Base-by-base conservation (phyloP, 1,284 basidiomycete species). In the Acaromyces ingoldii region DNA sequence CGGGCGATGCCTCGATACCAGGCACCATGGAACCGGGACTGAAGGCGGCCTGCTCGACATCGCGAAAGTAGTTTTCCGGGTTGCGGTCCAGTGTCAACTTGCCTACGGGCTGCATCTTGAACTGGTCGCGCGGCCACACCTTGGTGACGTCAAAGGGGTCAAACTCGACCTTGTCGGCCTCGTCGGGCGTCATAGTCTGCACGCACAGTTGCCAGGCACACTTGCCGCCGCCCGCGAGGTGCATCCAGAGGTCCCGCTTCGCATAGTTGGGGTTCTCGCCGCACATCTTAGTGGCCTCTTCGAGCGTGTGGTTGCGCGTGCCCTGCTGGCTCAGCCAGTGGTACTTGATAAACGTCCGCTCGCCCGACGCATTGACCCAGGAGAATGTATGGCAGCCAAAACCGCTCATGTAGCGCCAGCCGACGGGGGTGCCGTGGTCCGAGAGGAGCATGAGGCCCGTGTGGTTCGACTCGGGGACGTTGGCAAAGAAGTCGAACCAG, bases 361-460 rank as follows among this genome's bases (percentile, higher is more conserved):
- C 52, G 40, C 66, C 66, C 31, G 62, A 37, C 22, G 49, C 42
- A 45, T 67, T 65, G 50, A 67, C 62, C 40, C 66, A 56, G 44
- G 59, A 58, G 38, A 62, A 62, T 0, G 87, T 88, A 75, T 91
- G 88, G 25, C 89, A 86, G 10, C 87, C 86, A 60, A 70, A 74
- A 30, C 79, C 89, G 77, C 88, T 86, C 83, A 91, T 87, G 84
- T 87, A 88, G 44, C 88, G 82, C 74, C 79, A 86, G 2, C 86
- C 88, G 28, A 87, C 83, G 11, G 89, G 89, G 53, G 91, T 80
- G 52, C 82, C 83, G 57, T 88, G 83, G 71, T 91, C 88, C 3
- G 85, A 87, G 81, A 91, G 84, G 26, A 80, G 80, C 88, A 88
- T 90, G 80, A 85, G 84, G 7, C 87, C 78, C 85, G 88, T 89